Evolutionary conservation across 257 asterid species (phyloP).

Genomic region (Gentiana macrophylla): DNA sequence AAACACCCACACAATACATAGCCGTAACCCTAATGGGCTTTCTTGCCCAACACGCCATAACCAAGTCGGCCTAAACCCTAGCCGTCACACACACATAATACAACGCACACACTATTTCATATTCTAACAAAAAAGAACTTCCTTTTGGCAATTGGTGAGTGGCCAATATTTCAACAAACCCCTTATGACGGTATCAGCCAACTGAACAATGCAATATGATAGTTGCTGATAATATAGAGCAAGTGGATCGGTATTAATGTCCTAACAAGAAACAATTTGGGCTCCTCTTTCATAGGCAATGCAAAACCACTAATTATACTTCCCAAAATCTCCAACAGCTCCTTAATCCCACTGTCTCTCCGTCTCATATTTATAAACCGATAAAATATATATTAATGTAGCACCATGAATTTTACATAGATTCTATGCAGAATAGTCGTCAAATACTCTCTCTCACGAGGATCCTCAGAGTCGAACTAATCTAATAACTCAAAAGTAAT

Average conservation of each 20-base stretch:
- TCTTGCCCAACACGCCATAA: no score
- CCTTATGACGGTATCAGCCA: constrained; percentile 60
- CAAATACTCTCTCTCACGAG: constrained; percentile 76
- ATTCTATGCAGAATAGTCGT: constrained; percentile 71
- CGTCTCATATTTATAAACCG: constrained; percentile 52
- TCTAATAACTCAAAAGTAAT: constrained; percentile 49
- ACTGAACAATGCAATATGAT: constrained; percentile 49
- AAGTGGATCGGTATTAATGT: constrained; percentile 55
- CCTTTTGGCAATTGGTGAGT: constrained; percentile 60
- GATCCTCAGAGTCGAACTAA: constrained; percentile 78
- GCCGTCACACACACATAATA: no score
- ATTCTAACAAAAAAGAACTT: constrained; percentile 71
- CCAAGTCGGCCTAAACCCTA: no score
- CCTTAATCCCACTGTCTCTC: constrained; percentile 76
- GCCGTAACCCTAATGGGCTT: no score
- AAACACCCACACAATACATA: no score
- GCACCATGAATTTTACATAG: constrained; percentile 87
- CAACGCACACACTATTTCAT: no score
- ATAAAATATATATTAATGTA: constrained; percentile 69
- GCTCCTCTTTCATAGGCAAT: constrained; percentile 80
- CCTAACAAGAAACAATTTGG: constrained; percentile 68
- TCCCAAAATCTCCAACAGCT: constrained; percentile 69
- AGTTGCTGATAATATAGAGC: constrained; percentile 58
- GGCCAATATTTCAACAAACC: constrained; percentile 86
- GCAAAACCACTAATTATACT: constrained; percentile 85